These are phyloP conservation scores for Capronia americana DNA, from an alignment of 2,329 filamentous ascomycete genomes.

Conservation along the genomic window DNA sequence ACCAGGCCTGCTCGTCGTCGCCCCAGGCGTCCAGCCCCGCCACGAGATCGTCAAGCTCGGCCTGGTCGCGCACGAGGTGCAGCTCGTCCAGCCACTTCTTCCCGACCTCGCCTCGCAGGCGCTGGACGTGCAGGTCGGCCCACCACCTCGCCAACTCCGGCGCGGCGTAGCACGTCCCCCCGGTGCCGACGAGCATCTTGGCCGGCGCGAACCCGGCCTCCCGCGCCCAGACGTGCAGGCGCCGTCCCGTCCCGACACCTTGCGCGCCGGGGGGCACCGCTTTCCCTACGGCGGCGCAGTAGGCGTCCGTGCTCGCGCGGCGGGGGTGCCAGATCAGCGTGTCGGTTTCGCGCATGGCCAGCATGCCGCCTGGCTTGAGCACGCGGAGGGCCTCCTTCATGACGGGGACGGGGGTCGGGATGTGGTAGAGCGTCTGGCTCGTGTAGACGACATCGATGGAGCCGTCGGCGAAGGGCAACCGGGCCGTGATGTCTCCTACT, in stretches of 20 bases:
- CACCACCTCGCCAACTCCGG: slow-evolving; percentile 28
- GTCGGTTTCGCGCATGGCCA: slow-evolving; percentile 53
- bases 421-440: slow-evolving; percentile 65
- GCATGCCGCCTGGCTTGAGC: slow-evolving; percentile 58
- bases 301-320: slow-evolving; percentile 33
- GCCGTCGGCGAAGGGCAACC: slow-evolving; percentile 52
- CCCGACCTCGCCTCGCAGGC: slow-evolving; percentile 27
- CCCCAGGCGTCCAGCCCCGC: slow-evolving; percentile 21
- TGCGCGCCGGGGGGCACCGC: slow-evolving; percentile 41
- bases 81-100: slow-evolving; percentile 18
- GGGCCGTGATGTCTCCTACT: slow-evolving; percentile 48
- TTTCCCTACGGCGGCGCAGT: slow-evolving; percentile 33
- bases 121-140: slow-evolving; percentile 24
- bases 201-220: slow-evolving; percentile 37
- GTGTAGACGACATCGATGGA: slow-evolving; percentile 65
- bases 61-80: slow-evolving; percentile 14
- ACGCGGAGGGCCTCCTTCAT: slow-evolving; percentile 62
- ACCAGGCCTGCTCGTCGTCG: slow-evolving; percentile 26
- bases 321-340: slow-evolving; percentile 41
- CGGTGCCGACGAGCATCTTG: slow-evolving; percentile 33
- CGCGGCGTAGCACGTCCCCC: slow-evolving; percentile 23
- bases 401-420: slow-evolving; percentile 56
- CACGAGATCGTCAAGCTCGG: slow-evolving; percentile 21
- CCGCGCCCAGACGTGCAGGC: slow-evolving; percentile 38
- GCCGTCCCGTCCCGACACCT: slow-evolving; percentile 37